These are phyloP conservation scores for Triticum urartu DNA, from an alignment of 176 grass and related monocot species.

Conservation along the genomic window DNA sequence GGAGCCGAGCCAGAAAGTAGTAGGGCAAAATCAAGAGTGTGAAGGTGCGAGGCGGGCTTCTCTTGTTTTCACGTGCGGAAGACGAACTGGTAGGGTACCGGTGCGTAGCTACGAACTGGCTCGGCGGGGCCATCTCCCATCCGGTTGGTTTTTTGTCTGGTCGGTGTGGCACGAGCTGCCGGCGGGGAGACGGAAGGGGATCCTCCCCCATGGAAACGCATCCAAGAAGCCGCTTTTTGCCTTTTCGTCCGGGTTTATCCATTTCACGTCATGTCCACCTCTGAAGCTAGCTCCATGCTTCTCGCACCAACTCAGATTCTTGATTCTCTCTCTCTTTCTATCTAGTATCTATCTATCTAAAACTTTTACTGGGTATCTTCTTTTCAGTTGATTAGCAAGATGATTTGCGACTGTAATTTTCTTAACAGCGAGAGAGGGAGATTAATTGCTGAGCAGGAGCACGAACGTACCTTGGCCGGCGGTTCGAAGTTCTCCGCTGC, in stretches of 20 bases:
- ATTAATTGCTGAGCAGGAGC: too few species aligned
- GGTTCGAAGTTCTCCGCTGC: not conserved
- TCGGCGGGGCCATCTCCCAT: not conserved
- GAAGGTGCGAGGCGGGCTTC: not conserved
- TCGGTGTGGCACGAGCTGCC: not conserved
- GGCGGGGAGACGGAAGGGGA: not conserved
- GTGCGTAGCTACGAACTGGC: not conserved
- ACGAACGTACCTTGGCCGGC: not conserved
- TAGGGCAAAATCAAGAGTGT: not conserved
- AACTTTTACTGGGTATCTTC: not conserved
- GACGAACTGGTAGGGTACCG: not conserved
- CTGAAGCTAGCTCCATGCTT: not conserved
- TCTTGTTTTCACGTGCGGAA: not conserved
- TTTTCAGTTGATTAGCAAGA: not conserved
- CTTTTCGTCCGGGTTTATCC: not conserved
- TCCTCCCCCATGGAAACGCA: not conserved
- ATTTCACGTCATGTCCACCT: not conserved
- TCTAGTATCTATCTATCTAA: too few species aligned
- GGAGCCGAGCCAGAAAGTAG: not conserved
- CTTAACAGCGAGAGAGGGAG: not conserved
- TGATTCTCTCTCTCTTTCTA: not conserved
- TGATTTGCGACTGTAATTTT: not conserved
- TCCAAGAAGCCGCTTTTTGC: constrained; percentile 13
- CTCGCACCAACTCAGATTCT: not conserved
- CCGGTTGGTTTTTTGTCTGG: not conserved